Evolutionary conservation across 108 stramenopile species (phyloP).

Genomic region (Hondaea fermentalgiana): DNA sequence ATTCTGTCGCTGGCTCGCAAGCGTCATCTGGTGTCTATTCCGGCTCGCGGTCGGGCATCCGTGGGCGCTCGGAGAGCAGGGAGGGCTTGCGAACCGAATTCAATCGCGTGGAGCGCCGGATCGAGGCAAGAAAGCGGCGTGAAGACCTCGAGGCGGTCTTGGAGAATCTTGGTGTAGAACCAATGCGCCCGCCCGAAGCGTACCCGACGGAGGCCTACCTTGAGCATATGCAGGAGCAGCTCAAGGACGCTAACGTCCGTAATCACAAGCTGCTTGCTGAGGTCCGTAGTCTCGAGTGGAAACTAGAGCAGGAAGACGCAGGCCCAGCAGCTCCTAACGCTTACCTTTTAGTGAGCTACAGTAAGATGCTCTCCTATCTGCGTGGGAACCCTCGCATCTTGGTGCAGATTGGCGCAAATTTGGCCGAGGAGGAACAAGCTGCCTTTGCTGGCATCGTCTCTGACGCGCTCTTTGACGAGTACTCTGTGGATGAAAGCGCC

Average conservation of each 20-base stretch:
- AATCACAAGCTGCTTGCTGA: neutral
- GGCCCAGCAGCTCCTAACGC: neutral
- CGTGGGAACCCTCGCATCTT: neutral
- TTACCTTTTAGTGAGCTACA: neutral
- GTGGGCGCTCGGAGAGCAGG: neutral
- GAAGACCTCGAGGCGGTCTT: neutral
- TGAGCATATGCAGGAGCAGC: neutral
- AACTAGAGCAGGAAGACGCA: neutral
- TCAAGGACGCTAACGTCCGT: neutral
- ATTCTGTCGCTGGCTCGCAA: too few relatives aligned
- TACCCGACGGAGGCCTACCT: neutral
- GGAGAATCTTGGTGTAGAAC: neutral
- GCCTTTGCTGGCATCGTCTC: neutral
- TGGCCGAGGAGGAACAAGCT: neutral
- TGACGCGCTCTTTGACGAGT: conserved; percentile 9
- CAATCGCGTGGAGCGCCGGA: neutral
- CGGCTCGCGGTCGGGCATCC: too few relatives aligned
- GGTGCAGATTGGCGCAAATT: neutral
- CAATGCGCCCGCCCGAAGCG: neutral
- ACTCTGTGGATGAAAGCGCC: neutral
- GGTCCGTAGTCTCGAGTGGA: conserved; percentile 6
- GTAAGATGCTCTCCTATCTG: neutral
- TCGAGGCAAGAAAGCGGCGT: neutral
- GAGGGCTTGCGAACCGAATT: neutral
- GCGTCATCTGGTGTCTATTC: too few relatives aligned